phyloP scores from a whole-genome alignment of 208 protist species.

The Acanthamoeba castellanii region DNA sequence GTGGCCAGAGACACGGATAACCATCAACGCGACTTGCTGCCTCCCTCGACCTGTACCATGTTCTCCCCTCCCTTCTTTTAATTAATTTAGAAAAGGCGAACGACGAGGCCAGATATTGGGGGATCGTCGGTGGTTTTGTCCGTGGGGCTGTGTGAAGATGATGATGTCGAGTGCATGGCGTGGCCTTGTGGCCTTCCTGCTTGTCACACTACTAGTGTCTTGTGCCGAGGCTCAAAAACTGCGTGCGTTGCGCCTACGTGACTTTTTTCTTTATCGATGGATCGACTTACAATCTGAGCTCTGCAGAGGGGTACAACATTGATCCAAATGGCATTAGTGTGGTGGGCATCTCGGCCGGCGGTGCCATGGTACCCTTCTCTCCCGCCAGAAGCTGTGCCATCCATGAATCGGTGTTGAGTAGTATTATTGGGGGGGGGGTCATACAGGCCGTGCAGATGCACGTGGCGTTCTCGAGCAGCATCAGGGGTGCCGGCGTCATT shows the following conservation, averaged over 20 bases:
- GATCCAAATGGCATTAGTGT: background rate
- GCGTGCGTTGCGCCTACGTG: background rate
- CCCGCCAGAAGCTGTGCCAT: too few species aligned
- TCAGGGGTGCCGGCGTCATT: conserved; percentile 32
- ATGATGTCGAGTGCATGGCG: too few species aligned
- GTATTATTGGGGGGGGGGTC: background rate
- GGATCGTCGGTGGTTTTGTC: too few species aligned
- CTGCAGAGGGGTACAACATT: conserved; percentile 3
- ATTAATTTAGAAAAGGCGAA: too few species aligned
- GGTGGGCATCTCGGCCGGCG: conserved; percentile 18
- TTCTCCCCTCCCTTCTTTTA: too few species aligned
- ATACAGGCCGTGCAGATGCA: conserved; percentile 49
- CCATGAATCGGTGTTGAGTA: background rate
- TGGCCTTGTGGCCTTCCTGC: background rate
- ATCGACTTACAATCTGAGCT: background rate
- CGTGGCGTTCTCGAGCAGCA: conserved; percentile 10
- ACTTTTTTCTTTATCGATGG: background rate
- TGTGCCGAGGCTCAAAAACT: background rate
- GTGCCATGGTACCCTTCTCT: background rate
- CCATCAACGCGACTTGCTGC: background rate
- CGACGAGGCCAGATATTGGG: too few species aligned
- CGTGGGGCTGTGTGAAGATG: too few species aligned
- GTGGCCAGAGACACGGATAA: background rate
- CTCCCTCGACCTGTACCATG: too few species aligned
- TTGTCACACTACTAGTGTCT: background rate